Conservation (phyloP, 2,329 filamentous ascomycete genomes). For the Trichophyton benhamiae region DNA sequence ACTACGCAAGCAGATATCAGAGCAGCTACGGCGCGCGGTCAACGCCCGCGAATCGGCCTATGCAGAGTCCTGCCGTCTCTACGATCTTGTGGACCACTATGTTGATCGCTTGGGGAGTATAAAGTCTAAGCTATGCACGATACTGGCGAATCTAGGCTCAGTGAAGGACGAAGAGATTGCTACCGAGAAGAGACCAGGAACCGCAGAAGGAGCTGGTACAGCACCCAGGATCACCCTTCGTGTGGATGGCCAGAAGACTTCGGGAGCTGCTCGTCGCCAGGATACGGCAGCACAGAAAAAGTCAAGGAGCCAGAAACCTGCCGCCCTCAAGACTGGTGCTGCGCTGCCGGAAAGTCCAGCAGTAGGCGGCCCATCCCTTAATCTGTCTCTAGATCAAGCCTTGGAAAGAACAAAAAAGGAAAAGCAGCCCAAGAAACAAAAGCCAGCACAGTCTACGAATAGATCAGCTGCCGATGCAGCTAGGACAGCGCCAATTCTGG, state of each 20-base stretch:
- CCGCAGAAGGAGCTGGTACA: constrained; percentile 26
- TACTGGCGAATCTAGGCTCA: constrained; percentile 38
- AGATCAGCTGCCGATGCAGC: constrained; percentile 27
- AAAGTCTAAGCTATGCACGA: constrained; percentile 48
- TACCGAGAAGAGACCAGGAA: constrained; percentile 30
- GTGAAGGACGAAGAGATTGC: constrained; percentile 15
- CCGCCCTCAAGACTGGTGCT: neutral
- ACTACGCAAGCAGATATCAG: constrained; percentile 46
- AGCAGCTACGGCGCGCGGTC: constrained; percentile 42
- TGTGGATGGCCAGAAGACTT: constrained; percentile 22
- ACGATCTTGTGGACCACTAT: constrained; percentile 47
- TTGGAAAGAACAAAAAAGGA: constrained; percentile 8
- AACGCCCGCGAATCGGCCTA: constrained; percentile 44
- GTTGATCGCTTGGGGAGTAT: constrained; percentile 47
- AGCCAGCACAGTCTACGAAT: constrained; percentile 19
- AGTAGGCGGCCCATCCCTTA: neutral
- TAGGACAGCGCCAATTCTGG: constrained; percentile 39
- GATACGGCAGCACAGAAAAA: neutral
- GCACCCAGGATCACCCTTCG: constrained; percentile 33
- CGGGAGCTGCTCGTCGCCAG: constrained; percentile 1
- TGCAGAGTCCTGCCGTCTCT: constrained; percentile 45
- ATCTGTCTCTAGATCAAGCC: neutral
- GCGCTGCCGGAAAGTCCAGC: neutral
- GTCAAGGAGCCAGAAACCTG: neutral
- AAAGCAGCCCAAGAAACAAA: constrained; percentile 3